Conservation (phyloP, 169 alveolate species). For the Amoebophrya sp. region DNA sequence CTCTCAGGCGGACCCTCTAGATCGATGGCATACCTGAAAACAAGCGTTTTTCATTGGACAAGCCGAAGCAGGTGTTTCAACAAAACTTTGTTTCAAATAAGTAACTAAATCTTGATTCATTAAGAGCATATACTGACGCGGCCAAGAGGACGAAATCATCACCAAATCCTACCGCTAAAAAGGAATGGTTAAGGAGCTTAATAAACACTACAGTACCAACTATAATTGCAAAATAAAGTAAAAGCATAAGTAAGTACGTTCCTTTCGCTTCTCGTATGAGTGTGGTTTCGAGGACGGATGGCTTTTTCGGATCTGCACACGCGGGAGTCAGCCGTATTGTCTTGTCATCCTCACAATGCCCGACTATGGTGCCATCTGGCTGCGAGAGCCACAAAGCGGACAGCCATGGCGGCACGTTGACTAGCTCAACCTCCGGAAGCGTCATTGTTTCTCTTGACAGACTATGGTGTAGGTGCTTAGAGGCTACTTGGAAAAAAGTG, state of each 20-base stretch:
- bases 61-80: too few relatives aligned
- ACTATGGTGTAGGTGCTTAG: too few relatives aligned
- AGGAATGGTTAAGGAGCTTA: not conserved
- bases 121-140: too few relatives aligned
- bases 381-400: not conserved
- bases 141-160: not conserved
- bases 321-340: not conserved
- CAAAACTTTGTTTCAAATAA: too few relatives aligned
- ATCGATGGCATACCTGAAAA: too few relatives aligned
- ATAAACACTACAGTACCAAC: not conserved
- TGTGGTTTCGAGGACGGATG: not conserved
- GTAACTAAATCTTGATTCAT: too few relatives aligned
- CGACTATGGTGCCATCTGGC: not conserved
- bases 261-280: not conserved
- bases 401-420: not conserved
- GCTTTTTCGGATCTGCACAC: not conserved
- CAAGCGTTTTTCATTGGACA: too few relatives aligned
- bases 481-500: not conserved
- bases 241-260: not conserved
- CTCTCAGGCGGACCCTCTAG: too few relatives aligned
- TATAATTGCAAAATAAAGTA: too few relatives aligned
- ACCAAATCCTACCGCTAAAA: not conserved
- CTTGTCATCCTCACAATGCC: not conserved
- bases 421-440: not conserved
- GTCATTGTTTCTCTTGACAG: too few relatives aligned